Percentiles rank a stretch among this genome's conserved stretches.
Evolutionary conservation across 1,284 basidiomycete species (phyloP).

Genomic region (Rugosomyces carneus): DNA sequence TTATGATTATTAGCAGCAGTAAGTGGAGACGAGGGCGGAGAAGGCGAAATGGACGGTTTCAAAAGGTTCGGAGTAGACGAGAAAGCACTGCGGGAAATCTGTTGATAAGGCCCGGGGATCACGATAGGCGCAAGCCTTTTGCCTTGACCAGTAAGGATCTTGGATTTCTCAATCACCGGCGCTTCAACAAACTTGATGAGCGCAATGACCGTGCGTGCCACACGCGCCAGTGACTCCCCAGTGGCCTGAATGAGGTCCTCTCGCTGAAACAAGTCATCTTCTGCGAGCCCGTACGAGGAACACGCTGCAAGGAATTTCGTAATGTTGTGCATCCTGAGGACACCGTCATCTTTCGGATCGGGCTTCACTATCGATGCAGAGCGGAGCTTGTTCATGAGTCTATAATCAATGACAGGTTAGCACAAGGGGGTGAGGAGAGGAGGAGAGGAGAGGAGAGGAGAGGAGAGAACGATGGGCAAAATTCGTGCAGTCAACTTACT

Average conservation of each 20-base stretch:
- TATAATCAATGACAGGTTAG: slow-evolving; percentile 22
- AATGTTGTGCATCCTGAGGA: slow-evolving; percentile 60
- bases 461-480: background rate
- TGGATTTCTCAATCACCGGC: slow-evolving; percentile 37
- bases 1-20: slow-evolving; percentile 34
- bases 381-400: slow-evolving; percentile 69
- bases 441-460: too few species aligned
- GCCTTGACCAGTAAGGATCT: slow-evolving; percentile 36
- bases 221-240: slow-evolving; percentile 55
- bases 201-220: slow-evolving; percentile 62
- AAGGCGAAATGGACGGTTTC: slow-evolving; percentile 15
- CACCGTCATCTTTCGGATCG: slow-evolving; percentile 63
- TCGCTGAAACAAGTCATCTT: slow-evolving; percentile 59
- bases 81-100: slow-evolving; percentile 30
- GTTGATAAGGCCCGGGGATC: slow-evolving; percentile 15
- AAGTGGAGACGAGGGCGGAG: slow-evolving; percentile 22
- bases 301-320: slow-evolving; percentile 70
- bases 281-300: slow-evolving; percentile 53
- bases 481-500: slow-evolving; percentile 46
- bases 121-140: slow-evolving; percentile 20
- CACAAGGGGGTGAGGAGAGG: too few species aligned
- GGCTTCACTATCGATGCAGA: slow-evolving; percentile 56
- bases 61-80: slow-evolving; percentile 61
- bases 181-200: slow-evolving; percentile 57
- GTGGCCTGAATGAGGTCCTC: slow-evolving; percentile 63